A percentile compares a stretch with the other conserved stretches of the same genome.
Evolutionary conservation across 1,284 basidiomycete species (phyloP).

Genomic region (Malassezia obtusa): DNA sequence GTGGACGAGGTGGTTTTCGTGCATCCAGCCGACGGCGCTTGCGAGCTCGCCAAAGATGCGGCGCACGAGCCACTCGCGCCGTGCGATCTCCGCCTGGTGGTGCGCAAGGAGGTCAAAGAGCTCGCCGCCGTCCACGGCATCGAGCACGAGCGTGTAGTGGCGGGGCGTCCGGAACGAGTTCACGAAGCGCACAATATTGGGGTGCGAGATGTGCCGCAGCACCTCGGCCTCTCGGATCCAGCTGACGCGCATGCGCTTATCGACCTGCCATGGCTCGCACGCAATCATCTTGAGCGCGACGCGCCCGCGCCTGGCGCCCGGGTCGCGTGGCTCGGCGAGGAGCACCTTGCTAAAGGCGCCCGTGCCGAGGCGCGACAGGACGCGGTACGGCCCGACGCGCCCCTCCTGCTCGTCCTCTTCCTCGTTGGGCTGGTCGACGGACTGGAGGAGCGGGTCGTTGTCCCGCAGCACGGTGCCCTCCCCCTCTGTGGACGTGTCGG

Average conservation of each 20-base stretch:
- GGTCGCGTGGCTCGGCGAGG: slow-evolving; percentile 13
- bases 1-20: slow-evolving; percentile 74
- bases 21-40: slow-evolving; percentile 78
- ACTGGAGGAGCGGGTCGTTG: slow-evolving; percentile 3
- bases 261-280: slow-evolving; percentile 53
- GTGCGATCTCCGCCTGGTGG: slow-evolving; percentile 54
- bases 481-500: not conserved
- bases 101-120: slow-evolving; percentile 66
- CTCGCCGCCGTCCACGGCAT: slow-evolving; percentile 70
- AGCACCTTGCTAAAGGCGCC: slow-evolving; percentile 46
- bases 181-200: slow-evolving; percentile 67
- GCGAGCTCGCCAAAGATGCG: slow-evolving; percentile 71
- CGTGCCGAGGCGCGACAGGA: slow-evolving; percentile 35
- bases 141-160: slow-evolving; percentile 72
- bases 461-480: not conserved
- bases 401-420: slow-evolving; percentile 32
- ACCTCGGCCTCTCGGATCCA: slow-evolving; percentile 82
- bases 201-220: slow-evolving; percentile 73
- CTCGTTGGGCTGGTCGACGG: slow-evolving; percentile 20
- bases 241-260: slow-evolving; percentile 66
- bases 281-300: slow-evolving; percentile 80
- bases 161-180: slow-evolving; percentile 63
- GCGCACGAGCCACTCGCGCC: slow-evolving; percentile 57
- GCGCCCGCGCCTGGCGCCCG: slow-evolving; percentile 44
- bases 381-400: slow-evolving; percentile 29